A percentile compares a stretch with the other conserved stretches of the same genome.
These are phyloP conservation scores for Desmodesmus armatus DNA, from an alignment of 139 green algal genomes.

Conservation along the genomic window DNA sequence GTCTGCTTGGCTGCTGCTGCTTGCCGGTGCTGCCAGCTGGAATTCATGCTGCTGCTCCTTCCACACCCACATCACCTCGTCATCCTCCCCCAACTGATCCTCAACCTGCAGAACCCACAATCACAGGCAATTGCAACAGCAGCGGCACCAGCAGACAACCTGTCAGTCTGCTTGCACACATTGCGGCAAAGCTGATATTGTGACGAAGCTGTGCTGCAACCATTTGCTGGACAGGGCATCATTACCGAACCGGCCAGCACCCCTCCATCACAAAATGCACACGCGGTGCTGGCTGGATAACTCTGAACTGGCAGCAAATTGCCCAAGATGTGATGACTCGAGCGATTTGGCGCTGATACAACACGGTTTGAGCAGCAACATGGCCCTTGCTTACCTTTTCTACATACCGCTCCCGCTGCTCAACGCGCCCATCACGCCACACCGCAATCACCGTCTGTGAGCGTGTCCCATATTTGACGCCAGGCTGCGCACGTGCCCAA, in stretches of 20 bases:
- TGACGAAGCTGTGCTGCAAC: no score
- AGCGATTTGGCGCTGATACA: not conserved
- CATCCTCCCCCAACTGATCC: not conserved
- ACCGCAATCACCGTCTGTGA: constrained; percentile 69
- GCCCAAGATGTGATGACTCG: not conserved
- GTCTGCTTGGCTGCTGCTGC: constrained; percentile 25
- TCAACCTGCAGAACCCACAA: not conserved
- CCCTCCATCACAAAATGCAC: not conserved
- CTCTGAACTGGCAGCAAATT: not conserved
- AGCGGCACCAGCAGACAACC: no score
- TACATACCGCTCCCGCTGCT: constrained; percentile 59
- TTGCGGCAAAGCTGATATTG: no score
- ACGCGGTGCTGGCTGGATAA: not conserved
- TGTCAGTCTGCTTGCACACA: no score
- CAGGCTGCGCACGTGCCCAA: constrained; percentile 39
- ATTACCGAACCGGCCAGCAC: no score
- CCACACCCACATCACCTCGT: not conserved
- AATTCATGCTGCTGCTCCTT: constrained; percentile 20
- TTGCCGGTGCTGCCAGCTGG: not conserved
- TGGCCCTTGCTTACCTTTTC: no score
- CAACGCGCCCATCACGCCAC: constrained; percentile 54
- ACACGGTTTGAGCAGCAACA: not conserved
- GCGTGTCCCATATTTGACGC: constrained; percentile 65
- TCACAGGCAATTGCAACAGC: not conserved
- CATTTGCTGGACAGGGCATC: no score